Percentiles rank a stretch among this genome's conserved stretches.
phyloP scores from a whole-genome alignment of 2,329 filamentous ascomycete species.

The Epichloe brachyelytri region DNA sequence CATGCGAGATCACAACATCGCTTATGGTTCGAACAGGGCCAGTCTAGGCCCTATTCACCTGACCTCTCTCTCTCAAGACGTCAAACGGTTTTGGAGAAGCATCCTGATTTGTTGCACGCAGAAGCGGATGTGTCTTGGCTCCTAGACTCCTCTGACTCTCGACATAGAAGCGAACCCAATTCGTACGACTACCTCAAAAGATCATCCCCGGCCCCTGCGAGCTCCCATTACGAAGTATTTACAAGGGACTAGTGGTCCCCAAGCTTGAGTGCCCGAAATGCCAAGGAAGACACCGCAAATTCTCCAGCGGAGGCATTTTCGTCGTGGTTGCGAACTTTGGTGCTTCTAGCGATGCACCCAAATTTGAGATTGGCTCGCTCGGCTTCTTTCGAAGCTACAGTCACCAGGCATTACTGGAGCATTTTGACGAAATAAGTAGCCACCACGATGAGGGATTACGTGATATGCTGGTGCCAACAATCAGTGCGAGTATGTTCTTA shows the following conservation, averaged over 20 bases:
- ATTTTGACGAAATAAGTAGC: constrained; percentile 34
- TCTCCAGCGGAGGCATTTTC: constrained; percentile 17
- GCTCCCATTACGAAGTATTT: neutral
- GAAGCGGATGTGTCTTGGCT: constrained; percentile 37
- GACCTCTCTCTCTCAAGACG: constrained; percentile 31
- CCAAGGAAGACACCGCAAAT: constrained; percentile 8
- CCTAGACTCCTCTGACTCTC: constrained; percentile 12
- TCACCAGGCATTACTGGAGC: constrained; percentile 34
- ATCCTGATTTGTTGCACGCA: constrained; percentile 31
- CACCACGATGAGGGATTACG: constrained; percentile 34
- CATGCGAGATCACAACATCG: constrained; percentile 74
- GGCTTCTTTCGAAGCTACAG: constrained; percentile 35
- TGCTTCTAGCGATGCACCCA: constrained; percentile 37
- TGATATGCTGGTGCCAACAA: constrained; percentile 38
- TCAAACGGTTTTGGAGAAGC: constrained; percentile 31
- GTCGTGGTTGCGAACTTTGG: constrained; percentile 26
- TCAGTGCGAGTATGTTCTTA: constrained; percentile 40
- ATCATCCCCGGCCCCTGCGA: neutral
- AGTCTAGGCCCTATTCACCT: constrained; percentile 31
- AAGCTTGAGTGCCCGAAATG: neutral
- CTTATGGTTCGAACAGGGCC: constrained; percentile 52
- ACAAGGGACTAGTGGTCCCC: constrained; percentile 4
- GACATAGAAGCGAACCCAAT: neutral
- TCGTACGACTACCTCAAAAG: neutral
- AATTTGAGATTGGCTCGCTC: constrained; percentile 41